Base-by-base conservation (phyloP, 2,329 filamentous ascomycete genomes). In the Talaromyces sp. region DNA sequence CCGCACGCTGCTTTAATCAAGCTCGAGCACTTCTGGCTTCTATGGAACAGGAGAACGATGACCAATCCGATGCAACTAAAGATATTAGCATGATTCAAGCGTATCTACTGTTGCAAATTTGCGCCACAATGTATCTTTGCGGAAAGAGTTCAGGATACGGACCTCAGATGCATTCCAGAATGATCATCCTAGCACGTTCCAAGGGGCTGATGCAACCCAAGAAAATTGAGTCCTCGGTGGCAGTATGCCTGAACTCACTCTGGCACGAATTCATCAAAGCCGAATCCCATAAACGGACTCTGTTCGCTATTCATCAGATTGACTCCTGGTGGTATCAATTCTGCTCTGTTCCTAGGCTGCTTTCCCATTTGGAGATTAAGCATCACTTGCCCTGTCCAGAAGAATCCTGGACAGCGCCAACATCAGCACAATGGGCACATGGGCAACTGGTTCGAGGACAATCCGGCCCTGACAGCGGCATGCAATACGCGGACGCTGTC, bases 291-390 rank as follows among this genome's bases (percentile, higher is more conserved):
- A 81, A 81, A 63, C 75, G 80, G 19, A 81, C 80, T 0, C 64
- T 79, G 3, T 79, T 80, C 60, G 77, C 79, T 10, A 73, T 78
- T 0, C 79, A 81, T 66, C 79, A 82, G 63, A 73, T 81, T 31
- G 80, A 82, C 63, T 73, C 79, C 0, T 67, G 81, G 2, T 81
- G 79, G 77, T 81, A 82, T 65, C 79, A 81, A 59, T 73, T 81
- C 59, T 69, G 81, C 81, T 50, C 71, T 81, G 3, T 80, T 81
- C 70, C 76, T 81, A 66, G 81, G 81, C 65, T 77, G 81, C 61
- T 75, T 79, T n/a, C 71, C 81, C 6, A 82, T 50, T 70, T 81
- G 3, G 80, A 82, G 70, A 77, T 82, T 67, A 82, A 81, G 66
- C 78, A 81, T 61, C 75, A 79, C 17, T 70, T 82, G 3, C 80